Conservation (phyloP, 129 eudicot genomes). For the Tagetes erecta region DNA sequence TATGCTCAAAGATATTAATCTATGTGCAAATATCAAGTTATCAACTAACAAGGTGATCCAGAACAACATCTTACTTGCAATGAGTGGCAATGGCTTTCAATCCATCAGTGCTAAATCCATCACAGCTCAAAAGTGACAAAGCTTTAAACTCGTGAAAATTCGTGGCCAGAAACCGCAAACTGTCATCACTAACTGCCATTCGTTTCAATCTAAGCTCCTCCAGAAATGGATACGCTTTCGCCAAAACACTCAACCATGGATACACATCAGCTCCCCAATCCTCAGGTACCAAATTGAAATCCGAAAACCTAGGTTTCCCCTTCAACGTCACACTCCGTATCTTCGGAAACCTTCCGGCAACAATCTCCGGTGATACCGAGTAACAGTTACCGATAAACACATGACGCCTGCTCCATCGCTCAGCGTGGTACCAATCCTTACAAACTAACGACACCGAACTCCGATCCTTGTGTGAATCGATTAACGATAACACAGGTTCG, state of each 20-base stretch:
- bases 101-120: slow-evolving; percentile 83
- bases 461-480: slow-evolving; percentile 61
- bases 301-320: slow-evolving; percentile 80
- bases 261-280: slow-evolving; percentile 71
- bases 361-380: slow-evolving; percentile 70
- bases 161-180: slow-evolving; percentile 74
- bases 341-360: slow-evolving; percentile 65
- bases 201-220: slow-evolving; percentile 82
- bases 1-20: background rate
- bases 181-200: slow-evolving; percentile 73
- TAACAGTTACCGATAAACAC: slow-evolving; percentile 84
- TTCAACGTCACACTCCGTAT: slow-evolving; percentile 64
- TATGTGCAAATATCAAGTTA: no score
- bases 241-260: slow-evolving; percentile 62
- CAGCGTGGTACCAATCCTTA: slow-evolving; percentile 80
- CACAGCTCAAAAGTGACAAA: slow-evolving; percentile 70
- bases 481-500: slow-evolving; percentile 58
- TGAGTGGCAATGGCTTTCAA: slow-evolving; percentile 72
- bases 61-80: slow-evolving; percentile 58
- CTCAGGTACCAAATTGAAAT: slow-evolving; percentile 72
- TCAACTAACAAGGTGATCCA: no score
- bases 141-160: slow-evolving; percentile 55
- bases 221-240: slow-evolving; percentile 64
- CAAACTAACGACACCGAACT: slow-evolving; percentile 72
- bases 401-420: slow-evolving; percentile 69